Evolutionary conservation across 495 filamentous ascomycete genomes (phyloP).

Genomic region (Penicillium taxi): DNA sequence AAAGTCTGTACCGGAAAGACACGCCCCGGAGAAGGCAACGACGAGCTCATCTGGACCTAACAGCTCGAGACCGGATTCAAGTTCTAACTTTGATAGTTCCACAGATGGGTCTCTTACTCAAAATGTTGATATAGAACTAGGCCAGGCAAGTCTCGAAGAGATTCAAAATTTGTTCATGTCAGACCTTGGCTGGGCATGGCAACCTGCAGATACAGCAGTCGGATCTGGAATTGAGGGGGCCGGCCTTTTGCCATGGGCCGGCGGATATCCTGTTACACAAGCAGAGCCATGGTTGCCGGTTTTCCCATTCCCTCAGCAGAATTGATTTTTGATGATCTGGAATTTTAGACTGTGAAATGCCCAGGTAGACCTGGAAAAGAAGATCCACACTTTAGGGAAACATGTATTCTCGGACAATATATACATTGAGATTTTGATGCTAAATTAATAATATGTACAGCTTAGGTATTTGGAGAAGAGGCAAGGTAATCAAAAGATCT

Average conservation of each 20-base stretch:
- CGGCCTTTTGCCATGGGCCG: constrained; percentile 25
- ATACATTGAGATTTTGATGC: no score
- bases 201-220: constrained; percentile 26
- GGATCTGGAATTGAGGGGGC: constrained; percentile 21
- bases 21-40: constrained; percentile 21
- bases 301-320: constrained; percentile 23
- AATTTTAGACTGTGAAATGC: neutral
- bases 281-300: constrained; percentile 21
- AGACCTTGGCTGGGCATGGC: constrained; percentile 29
- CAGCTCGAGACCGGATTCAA: constrained; percentile 8
- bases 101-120: neutral
- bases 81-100: constrained; percentile 2
- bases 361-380: no score
- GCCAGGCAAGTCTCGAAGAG: constrained; percentile 20
- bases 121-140: constrained; percentile 1
- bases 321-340: constrained; percentile 2
- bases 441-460: no score
- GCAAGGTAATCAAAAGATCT: no score
- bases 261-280: constrained; percentile 15
- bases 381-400: no score
- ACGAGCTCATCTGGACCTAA: constrained; percentile 15
- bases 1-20: constrained; percentile 24
- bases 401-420: no score
- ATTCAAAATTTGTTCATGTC: constrained; percentile 26
- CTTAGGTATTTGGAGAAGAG: no score